Conservation (phyloP, 768 basidiomycete genomes). For the Xanthoconium purpureum region DNA sequence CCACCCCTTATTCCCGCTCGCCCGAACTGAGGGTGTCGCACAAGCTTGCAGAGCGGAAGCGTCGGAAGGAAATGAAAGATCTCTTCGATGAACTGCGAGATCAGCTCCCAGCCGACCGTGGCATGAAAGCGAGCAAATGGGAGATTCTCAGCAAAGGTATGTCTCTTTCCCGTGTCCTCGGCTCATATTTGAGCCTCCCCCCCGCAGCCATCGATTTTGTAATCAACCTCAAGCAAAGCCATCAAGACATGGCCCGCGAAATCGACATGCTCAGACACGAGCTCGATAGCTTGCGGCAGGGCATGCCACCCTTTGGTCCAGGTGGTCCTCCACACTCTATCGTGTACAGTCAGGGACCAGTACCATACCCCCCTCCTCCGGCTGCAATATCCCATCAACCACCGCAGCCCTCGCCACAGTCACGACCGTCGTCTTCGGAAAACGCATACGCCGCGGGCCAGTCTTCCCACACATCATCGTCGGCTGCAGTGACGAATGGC, state of each 20-base stretch:
- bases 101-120: constrained; percentile 86
- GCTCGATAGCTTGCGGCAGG: constrained; percentile 59
- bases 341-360: constrained; percentile 51
- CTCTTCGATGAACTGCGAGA: constrained; percentile 95
- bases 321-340: constrained; percentile 46
- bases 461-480: constrained; percentile 28
- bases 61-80: constrained; percentile 99
- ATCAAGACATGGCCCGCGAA: constrained; percentile 76
- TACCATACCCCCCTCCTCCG: constrained; percentile 45
- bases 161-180: constrained; percentile 11
- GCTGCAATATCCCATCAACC: constrained; percentile 39
- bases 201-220: constrained; percentile 85
- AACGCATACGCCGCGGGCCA: constrained; percentile 45
- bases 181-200: constrained; percentile 1
- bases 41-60: constrained; percentile 94
- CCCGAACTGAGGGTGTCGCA: constrained; percentile 94
- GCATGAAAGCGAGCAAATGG: constrained; percentile 98
- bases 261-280: constrained; percentile 78
- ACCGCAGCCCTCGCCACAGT: constrained; percentile 38
- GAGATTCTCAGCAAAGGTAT: constrained; percentile 95
- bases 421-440: constrained; percentile 63
- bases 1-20: constrained; percentile 90
- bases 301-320: constrained; percentile 50
- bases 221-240: constrained; percentile 66
- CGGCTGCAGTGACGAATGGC: constrained; percentile 37